phyloP scores from a whole-genome alignment of 2,329 filamentous ascomycete species.

The Capronia coronata region DNA sequence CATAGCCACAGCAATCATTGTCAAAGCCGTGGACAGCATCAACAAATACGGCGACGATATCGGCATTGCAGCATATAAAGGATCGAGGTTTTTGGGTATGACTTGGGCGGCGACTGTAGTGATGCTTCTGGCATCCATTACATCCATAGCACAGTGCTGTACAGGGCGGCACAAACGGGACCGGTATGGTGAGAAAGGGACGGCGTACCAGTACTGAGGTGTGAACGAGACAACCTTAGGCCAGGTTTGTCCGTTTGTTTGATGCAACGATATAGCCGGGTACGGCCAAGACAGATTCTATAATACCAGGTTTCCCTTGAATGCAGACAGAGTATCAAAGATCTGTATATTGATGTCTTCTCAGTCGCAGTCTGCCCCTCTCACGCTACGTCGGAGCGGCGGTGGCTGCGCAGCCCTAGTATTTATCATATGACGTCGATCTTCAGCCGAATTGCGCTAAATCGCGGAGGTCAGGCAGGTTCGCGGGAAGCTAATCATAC shows the following conservation, averaged over 20 bases:
- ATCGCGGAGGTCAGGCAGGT: not conserved
- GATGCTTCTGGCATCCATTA: conserved; percentile 35
- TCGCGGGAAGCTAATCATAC: not conserved
- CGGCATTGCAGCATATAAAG: conserved; percentile 47
- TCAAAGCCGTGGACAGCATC: conserved; percentile 49
- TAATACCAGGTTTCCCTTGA: too few relatives aligned
- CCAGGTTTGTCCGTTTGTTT: too few relatives aligned
- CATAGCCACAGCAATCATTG: conserved; percentile 58
- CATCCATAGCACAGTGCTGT: conserved; percentile 30
- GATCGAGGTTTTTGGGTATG: conserved; percentile 51
- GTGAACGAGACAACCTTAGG: too few relatives aligned
- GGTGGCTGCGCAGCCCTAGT: too few relatives aligned
- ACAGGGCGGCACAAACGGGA: conserved; percentile 10
- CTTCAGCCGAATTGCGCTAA: not conserved
- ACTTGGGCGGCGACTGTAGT: conserved; percentile 53
- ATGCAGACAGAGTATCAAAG: too few relatives aligned
- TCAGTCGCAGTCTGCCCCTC: too few relatives aligned
- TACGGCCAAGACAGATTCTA: too few relatives aligned
- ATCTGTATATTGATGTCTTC: too few relatives aligned
- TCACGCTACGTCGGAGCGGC: too few relatives aligned
- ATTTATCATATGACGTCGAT: not conserved
- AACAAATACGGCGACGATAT: conserved; percentile 49
- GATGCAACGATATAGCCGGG: too few relatives aligned
- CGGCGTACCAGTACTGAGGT: too few relatives aligned
- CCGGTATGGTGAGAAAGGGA: conserved; percentile 13